phyloP scores from a whole-genome alignment of 1,139 yeast genomes.

The Eremothecium coryli region DNA sequence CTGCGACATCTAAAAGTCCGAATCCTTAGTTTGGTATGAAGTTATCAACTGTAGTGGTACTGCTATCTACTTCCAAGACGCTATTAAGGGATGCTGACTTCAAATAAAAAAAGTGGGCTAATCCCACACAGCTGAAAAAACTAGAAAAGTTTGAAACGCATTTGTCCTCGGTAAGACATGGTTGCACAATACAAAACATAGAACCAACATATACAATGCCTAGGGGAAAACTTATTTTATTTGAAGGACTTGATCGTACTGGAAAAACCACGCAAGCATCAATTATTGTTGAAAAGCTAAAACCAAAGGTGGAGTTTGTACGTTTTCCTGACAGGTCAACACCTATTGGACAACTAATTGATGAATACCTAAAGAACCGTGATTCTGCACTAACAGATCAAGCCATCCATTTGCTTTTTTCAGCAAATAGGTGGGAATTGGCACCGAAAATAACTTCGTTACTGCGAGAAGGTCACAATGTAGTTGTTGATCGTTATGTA shows the following conservation, averaged over 20 bases:
- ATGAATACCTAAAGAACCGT: conserved; percentile 55
- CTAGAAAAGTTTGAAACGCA: no score
- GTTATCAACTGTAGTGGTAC: no score
- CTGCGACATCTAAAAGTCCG: no score
- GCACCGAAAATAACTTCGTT: conserved; percentile 39
- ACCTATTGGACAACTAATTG: conserved; percentile 66
- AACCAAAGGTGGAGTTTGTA: conserved; percentile 37
- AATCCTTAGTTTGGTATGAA: no score
- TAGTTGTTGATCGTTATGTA: conserved; percentile 78
- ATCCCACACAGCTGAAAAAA: no score
- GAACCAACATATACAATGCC: conserved; percentile 21
- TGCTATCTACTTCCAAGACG: no score
- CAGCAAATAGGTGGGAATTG: conserved; percentile 93
- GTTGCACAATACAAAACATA: no score
- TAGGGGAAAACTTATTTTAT: conserved; percentile 66
- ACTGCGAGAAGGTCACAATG: conserved; percentile 45
- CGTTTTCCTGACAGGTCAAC: conserved; percentile 89
- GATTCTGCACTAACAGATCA: conserved; percentile 51
- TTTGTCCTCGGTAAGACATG: no score
- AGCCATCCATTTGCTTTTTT: conserved; percentile 76
- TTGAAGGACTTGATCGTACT: conserved; percentile 91
- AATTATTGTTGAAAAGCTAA: conserved; percentile 36
- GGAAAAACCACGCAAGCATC: conserved; percentile 89
- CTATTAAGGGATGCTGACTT: no score
- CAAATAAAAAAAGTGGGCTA: no score